Percentiles rank a stretch among this genome's conserved stretches.
Evolutionary conservation across 2,329 filamentous ascomycete species (phyloP).

Genomic region (Aspergillus pseudoglaucus): DNA sequence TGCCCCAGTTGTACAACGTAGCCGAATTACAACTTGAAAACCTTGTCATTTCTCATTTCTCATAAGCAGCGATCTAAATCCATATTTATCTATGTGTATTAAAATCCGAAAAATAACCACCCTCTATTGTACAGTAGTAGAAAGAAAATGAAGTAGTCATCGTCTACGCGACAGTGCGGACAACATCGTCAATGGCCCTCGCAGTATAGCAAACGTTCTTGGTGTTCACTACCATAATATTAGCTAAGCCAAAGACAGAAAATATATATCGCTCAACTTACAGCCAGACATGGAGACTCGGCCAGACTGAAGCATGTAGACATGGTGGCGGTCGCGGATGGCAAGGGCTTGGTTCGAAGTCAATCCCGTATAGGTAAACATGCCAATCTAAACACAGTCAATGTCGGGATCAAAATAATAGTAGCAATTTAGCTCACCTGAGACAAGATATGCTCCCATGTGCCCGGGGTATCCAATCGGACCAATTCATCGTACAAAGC

Average conservation of each 20-base stretch:
- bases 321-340: constrained; percentile 11
- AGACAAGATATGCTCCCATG: constrained; percentile 13
- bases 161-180: constrained; percentile 5
- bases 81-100: no score
- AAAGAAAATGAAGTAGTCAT: not conserved
- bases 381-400: constrained; percentile 10
- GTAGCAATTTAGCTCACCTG: constrained; percentile 3
- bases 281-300: constrained; percentile 15
- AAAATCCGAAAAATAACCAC: no score
- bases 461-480: constrained; percentile 9
- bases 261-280: constrained; percentile 6
- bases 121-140: not conserved
- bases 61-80: no score
- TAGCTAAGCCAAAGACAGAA: not conserved
- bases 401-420: not conserved
- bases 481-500: constrained; percentile 10
- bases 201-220: constrained; percentile 12
- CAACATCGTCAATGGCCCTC: constrained; percentile 12
- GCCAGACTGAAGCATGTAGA: constrained; percentile 16
- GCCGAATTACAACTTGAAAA: no score
- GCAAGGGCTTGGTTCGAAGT: constrained; percentile 8
- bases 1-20: no score
- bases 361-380: constrained; percentile 15
- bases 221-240: constrained; percentile 5
- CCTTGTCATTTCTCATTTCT: no score